phyloP scores from a whole-genome alignment of 495 filamentous ascomycete genomes.

The Trichoderma gamsii region DNA sequence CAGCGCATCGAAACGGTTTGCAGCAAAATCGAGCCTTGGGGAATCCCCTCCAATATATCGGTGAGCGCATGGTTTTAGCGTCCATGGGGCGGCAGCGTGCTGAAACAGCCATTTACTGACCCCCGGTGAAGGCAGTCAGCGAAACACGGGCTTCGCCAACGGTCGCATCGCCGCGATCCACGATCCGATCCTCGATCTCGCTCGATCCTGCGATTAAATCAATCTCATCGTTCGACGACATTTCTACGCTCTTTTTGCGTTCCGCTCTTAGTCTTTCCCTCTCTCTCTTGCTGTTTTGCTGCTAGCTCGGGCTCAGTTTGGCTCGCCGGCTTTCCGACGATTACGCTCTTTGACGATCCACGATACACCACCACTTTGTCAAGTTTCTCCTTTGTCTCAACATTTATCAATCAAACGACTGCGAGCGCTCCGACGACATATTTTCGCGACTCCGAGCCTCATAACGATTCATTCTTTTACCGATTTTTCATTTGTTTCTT shows the following conservation, averaged over 20 bases:
- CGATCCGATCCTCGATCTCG: neutral
- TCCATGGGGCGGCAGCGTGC: neutral
- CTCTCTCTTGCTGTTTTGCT: neutral
- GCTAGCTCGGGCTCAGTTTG: neutral
- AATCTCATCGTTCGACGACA: neutral
- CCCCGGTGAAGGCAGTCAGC: neutral
- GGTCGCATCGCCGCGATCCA: neutral
- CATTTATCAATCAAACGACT: neutral
- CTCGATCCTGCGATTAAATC: neutral
- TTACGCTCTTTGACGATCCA: slow-evolving; percentile 12
- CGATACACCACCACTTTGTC: neutral
- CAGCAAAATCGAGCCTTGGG: neutral
- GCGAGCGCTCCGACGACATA: neutral
- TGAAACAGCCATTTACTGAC: neutral
- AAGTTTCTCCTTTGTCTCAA: slow-evolving; percentile 5
- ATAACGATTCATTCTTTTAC: slow-evolving; percentile 6
- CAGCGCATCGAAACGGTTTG: neutral
- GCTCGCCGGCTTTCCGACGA: slow-evolving; percentile 2
- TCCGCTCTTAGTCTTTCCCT: neutral
- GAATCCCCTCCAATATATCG: neutral
- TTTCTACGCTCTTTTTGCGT: neutral
- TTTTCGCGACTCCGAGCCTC: neutral
- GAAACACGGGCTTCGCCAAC: neutral
- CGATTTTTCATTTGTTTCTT: neutral
- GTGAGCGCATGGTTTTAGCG: slow-evolving; percentile 1